phyloP scores from a whole-genome alignment of 2,329 filamentous ascomycete genomes.

The Penicillium psychrosexuale region DNA sequence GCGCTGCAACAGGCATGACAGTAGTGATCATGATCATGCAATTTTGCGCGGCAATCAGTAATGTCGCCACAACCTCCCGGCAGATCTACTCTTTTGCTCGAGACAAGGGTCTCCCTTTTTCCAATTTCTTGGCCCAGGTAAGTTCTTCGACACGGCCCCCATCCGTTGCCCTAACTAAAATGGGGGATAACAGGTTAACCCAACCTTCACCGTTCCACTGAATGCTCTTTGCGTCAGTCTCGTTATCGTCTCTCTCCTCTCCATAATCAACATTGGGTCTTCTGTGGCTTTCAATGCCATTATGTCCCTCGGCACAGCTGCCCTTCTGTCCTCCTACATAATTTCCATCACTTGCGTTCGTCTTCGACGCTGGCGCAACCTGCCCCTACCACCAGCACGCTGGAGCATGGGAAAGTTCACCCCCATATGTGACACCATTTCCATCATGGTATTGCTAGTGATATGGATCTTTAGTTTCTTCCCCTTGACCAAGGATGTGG shows the following conservation, averaged over 20 bases:
- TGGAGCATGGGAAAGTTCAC: not conserved
- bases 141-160: not conserved
- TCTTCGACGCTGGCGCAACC: not conserved
- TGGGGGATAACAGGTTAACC: not conserved
- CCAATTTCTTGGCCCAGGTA: not conserved
- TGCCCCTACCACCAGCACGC: not conserved
- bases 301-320: constrained; percentile 33
- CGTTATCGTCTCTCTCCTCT: constrained; percentile 22
- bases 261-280: constrained; percentile 35
- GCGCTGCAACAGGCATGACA: not conserved
- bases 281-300: constrained; percentile 43
- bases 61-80: constrained; percentile 8
- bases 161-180: not conserved
- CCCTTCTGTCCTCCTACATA: constrained; percentile 37
- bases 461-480: not conserved
- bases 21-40: not conserved
- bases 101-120: not conserved
- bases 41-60: not conserved
- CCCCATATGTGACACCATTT: not conserved
- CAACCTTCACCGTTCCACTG: constrained; percentile 11
- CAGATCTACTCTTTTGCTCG: not conserved
- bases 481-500: not conserved
- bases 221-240: constrained; percentile 20
- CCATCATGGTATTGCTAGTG: not conserved
- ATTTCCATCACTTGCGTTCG: not conserved